These are phyloP conservation scores for Alectoria sarmentosa DNA, from an alignment of 495 filamentous ascomycete species.

Conservation along the genomic window DNA sequence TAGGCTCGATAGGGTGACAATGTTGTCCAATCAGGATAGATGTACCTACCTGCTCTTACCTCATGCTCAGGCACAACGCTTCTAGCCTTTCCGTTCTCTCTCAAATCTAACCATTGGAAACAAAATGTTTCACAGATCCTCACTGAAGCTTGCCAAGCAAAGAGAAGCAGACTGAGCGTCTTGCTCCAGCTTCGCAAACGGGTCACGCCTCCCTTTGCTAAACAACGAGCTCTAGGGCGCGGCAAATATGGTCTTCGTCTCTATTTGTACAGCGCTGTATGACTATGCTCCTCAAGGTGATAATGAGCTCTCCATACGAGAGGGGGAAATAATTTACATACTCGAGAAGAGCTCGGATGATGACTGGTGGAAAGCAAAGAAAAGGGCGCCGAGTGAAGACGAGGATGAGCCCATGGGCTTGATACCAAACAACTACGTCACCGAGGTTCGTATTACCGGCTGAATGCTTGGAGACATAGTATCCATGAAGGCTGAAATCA, in stretches of 20 bases:
- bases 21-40: conserved; percentile 3
- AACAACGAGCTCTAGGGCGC: neutral
- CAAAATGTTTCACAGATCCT: conserved; percentile 5
- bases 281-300: conserved; percentile 88
- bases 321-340: conserved; percentile 89
- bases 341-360: conserved; percentile 85
- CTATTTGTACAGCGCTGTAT: conserved; percentile 87
- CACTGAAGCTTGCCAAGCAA: conserved; percentile 2
- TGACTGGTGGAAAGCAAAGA: conserved; percentile 98
- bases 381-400: conserved; percentile 83
- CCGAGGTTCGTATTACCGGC: conserved; percentile 64
- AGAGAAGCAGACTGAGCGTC: conserved; percentile 11
- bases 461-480: neutral
- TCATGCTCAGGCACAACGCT: neutral
- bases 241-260: conserved; percentile 65
- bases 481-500: neutral
- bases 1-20: no score
- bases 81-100: neutral
- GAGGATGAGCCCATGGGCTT: conserved; percentile 92
- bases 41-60: neutral
- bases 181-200: neutral
- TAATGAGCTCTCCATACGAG: conserved; percentile 77
- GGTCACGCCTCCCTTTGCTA: neutral
- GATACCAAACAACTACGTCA: conserved; percentile 91
- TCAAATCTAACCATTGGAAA: neutral